Evolutionary conservation across 192 early-diverging fungal species (phyloP).

Genomic region (Rhizoclosmatium sp.): DNA sequence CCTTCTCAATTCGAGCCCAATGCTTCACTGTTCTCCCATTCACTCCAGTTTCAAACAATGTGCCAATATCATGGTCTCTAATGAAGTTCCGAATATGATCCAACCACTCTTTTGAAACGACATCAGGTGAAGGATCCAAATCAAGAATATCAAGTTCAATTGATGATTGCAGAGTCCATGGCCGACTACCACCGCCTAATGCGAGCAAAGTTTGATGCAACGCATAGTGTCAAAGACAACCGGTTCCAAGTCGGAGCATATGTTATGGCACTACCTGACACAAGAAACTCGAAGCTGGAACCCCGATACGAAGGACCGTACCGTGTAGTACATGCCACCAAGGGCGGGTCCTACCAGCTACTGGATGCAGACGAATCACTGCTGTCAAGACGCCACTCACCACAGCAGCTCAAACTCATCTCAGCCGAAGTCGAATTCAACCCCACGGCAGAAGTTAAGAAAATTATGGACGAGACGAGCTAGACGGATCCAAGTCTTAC

Average conservation of each 20-base stretch:
- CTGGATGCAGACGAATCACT: background rate
- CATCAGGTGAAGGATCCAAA: no score
- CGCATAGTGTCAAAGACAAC: background rate
- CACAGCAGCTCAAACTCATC: slow-evolving; percentile 12
- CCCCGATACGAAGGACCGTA: slow-evolving; percentile 1
- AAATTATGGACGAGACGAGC: background rate
- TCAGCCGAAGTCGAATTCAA: background rate
- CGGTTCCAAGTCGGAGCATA: background rate
- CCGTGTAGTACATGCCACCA: background rate
- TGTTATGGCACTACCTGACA: background rate
- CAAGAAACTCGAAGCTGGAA: background rate
- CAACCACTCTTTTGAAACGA: no score
- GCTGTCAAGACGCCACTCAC: background rate
- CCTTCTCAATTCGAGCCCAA: no score
- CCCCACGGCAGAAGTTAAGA: background rate
- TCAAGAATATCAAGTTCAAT: no score
- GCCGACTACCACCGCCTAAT: background rate
- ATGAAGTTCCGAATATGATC: no score
- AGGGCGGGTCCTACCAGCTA: background rate
- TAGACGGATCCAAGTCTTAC: background rate
- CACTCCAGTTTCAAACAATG: no score
- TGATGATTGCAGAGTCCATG: background rate
- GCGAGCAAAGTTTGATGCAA: background rate
- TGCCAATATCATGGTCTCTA: no score
- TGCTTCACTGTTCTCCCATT: no score